A percentile compares a stretch with the other conserved stretches of the same genome.
These are phyloP conservation scores for Cydonia oblonga DNA, from an alignment of 331 rosid genomes.

Conservation along the genomic window DNA sequence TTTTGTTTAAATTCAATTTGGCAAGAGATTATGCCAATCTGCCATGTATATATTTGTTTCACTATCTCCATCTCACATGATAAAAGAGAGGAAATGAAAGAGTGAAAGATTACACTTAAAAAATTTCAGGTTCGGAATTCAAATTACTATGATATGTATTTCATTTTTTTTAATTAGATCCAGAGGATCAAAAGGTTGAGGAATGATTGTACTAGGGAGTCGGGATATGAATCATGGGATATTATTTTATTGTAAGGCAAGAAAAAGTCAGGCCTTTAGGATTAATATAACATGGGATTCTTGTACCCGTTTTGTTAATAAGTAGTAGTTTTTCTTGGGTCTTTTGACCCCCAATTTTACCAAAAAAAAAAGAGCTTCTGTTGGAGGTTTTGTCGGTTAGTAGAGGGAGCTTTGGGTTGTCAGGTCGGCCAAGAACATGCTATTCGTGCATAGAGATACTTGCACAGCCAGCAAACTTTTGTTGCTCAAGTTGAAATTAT, in stretches of 20 bases:
- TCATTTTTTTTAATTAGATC: conserved; percentile 9
- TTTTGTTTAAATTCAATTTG: not conserved
- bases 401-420: not conserved
- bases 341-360: too few species aligned
- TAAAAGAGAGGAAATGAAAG: too few species aligned
- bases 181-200: conserved; percentile 16
- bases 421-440: not conserved
- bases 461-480: not conserved
- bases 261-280: not conserved
- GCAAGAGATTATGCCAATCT: too few species aligned
- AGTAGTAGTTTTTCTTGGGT: too few species aligned
- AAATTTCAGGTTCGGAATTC: not conserved
- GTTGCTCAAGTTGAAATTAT: not conserved
- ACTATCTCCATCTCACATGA: not conserved
- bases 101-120: not conserved
- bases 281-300: not conserved
- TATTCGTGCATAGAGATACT: not conserved
- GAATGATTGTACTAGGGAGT: conserved; percentile 15
- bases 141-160: not conserved
- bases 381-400: conserved; percentile 17
- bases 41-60: not conserved
- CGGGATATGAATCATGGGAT: not conserved
- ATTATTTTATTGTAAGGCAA: not conserved
- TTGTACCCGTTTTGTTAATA: too few species aligned
- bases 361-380: not conserved